phyloP scores from a whole-genome alignment of 768 basidiomycete species.

The Lentinula guzmanii region DNA sequence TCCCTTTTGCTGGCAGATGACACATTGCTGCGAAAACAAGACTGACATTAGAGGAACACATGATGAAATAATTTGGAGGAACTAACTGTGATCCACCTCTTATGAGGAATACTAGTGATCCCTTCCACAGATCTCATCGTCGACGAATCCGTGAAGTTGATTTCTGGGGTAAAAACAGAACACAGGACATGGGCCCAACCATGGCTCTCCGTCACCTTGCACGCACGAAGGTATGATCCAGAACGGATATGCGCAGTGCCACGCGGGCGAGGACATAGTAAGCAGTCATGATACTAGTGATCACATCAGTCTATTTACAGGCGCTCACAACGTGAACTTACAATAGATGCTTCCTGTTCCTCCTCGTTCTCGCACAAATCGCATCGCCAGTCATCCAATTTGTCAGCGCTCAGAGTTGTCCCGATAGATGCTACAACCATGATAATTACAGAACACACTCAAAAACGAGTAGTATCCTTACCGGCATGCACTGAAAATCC shows the following conservation, averaged over 20 bases:
- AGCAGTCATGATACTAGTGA: constrained; percentile 53
- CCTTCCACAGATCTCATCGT: constrained; percentile 82
- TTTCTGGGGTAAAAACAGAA: constrained; percentile 80
- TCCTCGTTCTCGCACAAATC: constrained; percentile 86
- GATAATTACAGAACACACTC: constrained; percentile 4
- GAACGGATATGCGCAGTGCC: constrained; percentile 42
- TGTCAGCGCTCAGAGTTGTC: constrained; percentile 53
- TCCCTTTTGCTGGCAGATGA: constrained; percentile 60
- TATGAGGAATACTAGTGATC: constrained; percentile 61
- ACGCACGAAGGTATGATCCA: constrained; percentile 66
- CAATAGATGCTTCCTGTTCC: constrained; percentile 74
- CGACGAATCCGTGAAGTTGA: constrained; percentile 72
- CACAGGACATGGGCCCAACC: constrained; percentile 92
- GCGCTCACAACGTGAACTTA: constrained; percentile 26
- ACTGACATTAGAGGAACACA: background rate
- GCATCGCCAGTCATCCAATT: constrained; percentile 75
- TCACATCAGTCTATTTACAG: background rate
- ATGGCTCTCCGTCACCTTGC: constrained; percentile 90
- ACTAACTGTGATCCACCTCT: constrained; percentile 73
- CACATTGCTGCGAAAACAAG: constrained; percentile 51
- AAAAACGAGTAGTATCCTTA: constrained; percentile 21
- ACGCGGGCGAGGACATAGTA: constrained; percentile 67
- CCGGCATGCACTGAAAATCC: constrained; percentile 77
- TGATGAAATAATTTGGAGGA: background rate
- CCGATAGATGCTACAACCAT: constrained; percentile 54